Base-by-base conservation (phyloP, 768 basidiomycete genomes). In the Hygrocybe punicea region DNA sequence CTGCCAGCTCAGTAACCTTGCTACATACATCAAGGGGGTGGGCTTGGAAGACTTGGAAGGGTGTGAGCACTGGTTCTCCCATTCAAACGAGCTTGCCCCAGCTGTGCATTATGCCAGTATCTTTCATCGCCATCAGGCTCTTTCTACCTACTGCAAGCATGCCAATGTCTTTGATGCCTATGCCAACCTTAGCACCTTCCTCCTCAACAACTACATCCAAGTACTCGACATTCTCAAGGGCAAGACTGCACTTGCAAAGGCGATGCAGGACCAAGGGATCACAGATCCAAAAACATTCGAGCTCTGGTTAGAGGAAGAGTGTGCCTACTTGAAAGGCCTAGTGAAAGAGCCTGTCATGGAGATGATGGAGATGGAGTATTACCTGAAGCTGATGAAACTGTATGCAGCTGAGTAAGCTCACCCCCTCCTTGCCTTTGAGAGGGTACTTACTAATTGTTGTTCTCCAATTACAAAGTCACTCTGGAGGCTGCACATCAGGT, bases 141-240 rank as follows among this genome's bases (percentile, higher is more conserved):
- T 70, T 49, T 51, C 51, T 10, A 52, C 55, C 45, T 63, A 40
- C 40, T 35, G 58, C 16, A 11, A 33, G 6, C 57, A 64, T 35
- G 58, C 37, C 6, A 62, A 63, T 36, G 44, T 48, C 44, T 61
- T 61, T 50, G 67, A 70, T 19, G 67, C 60, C 16, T 69, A 63
- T 50, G 51, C 51, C 29, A 64, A 57, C 40, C 60, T 68, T 6
- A 65, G 67, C 67, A 57, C 24, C 50, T 59, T 67, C 40, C 17
- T 71, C 10, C 25, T 53, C 34, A 59, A 67, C 35, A 69, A 71
- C 57, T 71, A 70, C 47, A 25, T 57, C 33, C 67, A 70, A 37
- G 69, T 64, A 2, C 57, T 69, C 8, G 56, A 63, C 4, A 64
- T 67, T 16, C 34, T 66, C 16, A 21, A 44, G 3, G 37, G 33